Conservation (phyloP, 805 yeast species). For the Nakazawaea anatomiae region DNA sequence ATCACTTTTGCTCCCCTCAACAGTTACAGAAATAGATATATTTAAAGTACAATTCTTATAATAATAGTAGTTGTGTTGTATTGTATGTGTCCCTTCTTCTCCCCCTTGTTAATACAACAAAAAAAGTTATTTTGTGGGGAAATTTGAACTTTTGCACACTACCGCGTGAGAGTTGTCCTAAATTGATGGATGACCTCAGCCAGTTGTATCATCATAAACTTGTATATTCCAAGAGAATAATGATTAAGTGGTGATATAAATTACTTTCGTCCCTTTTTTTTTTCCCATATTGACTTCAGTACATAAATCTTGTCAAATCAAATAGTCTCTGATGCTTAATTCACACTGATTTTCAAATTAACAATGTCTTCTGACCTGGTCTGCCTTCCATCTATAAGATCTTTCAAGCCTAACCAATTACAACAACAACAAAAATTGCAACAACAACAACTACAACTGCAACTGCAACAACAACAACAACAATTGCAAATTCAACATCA, state of each 20-base stretch:
- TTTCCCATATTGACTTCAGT: too few species aligned
- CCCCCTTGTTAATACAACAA: not conserved
- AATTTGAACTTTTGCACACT: not conserved
- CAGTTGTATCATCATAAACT: not conserved
- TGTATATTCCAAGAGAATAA: too few species aligned
- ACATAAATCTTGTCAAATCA: too few species aligned
- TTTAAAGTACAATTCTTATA: not conserved
- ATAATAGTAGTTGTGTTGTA: too few species aligned
- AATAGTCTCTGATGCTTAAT: not conserved
- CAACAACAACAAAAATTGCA: not conserved
- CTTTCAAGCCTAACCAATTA: not conserved
- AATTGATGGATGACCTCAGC: not conserved
- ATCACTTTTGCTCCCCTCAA: not conserved
- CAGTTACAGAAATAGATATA: not conserved
- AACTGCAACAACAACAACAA: not conserved
- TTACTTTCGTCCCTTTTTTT: too few species aligned
- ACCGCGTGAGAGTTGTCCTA: not conserved
- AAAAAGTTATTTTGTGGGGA: not conserved
- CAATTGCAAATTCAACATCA: not conserved
- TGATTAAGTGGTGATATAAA: too few species aligned
- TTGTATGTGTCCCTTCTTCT: not conserved
- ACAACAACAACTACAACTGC: not conserved
- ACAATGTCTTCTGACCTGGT: not conserved
- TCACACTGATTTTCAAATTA: not conserved
- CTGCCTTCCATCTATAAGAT: slow-evolving; percentile 1